Base-by-base conservation (phyloP, 176 grass and related monocot species). In the Avena atlantica region DNA sequence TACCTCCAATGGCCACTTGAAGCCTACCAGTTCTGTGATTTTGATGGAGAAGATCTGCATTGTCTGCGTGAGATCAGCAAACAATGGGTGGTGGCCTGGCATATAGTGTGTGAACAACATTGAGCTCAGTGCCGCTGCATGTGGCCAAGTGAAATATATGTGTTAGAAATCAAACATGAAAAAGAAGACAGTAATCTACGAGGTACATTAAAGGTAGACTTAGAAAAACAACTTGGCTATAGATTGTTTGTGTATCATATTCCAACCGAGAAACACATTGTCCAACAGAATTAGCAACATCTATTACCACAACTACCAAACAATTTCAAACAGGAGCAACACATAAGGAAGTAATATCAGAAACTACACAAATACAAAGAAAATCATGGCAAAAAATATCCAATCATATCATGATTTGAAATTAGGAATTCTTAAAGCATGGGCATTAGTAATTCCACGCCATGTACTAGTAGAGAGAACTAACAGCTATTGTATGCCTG, bases 41-140 rank as follows among this genome's bases (percentile, higher is more conserved):
- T 69, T 69, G 15, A 69, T 37, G 16, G 66, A 69, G 31, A 17
- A 69, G 15, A 69, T 36, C 66, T 69, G 66, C 66, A 69, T 69
- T 5, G 66, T 69, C 15, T 12, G 3, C 14, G 29, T 36, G 15
- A 69, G 13, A 37, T 37, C 3, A 34, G 31, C 15, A 34, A 34
- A 34, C 31, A 69, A 9, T 37, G 16, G 31, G 66, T 15, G 15
- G 66, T 69, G 66, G 31, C 29, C 66, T 69, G 66, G 15, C 34
- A 69, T 69, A 25, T 40, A 19, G 29, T 69, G 31, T 31, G 66
- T 69, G 34, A 17, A 69, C 6, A 37, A 8, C 66, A 69, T 37
- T 34, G 66, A 15, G 66, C 66, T 69, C 29, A 69, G 3, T 69
- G 15, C 2, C 7, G 66, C 66, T 69, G 66, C 66, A 69, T 17